A percentile compares a stretch with the other conserved stretches of the same genome.
phyloP scores from a whole-genome alignment of 163 green algal species.

The Trebouxiophyceae sp. region DNA sequence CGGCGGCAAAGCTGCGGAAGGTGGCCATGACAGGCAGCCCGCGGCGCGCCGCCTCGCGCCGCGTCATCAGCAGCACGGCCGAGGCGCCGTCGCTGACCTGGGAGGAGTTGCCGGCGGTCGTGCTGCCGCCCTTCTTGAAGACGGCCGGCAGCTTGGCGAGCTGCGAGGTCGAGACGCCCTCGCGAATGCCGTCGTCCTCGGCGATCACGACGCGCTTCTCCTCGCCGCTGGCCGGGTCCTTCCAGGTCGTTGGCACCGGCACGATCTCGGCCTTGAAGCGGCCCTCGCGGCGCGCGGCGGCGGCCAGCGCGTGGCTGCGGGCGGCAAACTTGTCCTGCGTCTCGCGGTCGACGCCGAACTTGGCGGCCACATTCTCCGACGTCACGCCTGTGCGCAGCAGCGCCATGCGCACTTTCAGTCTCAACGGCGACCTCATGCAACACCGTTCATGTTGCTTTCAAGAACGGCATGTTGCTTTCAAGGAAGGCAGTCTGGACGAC shows the following conservation, averaged over 20 bases:
- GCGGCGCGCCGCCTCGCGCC: slow-evolving; percentile 67
- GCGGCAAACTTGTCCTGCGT: slow-evolving; percentile 87
- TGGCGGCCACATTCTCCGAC: slow-evolving; percentile 93
- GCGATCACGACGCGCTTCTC: slow-evolving; percentile 66
- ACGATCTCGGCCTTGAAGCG: slow-evolving; percentile 96
- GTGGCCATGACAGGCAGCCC: slow-evolving; percentile 81
- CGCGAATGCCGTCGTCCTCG: slow-evolving; percentile 90
- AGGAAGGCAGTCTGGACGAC: no score
- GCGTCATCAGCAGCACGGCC: slow-evolving; percentile 87
- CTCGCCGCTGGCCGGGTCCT: slow-evolving; percentile 74
- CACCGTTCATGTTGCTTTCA: no score
- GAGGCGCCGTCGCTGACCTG: slow-evolving; percentile 93
- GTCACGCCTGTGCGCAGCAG: slow-evolving; percentile 83
- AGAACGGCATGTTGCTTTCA: no score
- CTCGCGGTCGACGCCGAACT: slow-evolving; percentile 71
- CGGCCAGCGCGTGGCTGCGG: slow-evolving; percentile 77
- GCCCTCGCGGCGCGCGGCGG: slow-evolving; percentile 58
- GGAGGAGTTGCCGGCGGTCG: slow-evolving; percentile 91
- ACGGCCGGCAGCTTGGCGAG: slow-evolving; percentile 72
- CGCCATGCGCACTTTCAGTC: no score
- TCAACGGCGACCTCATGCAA: no score
- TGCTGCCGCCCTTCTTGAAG: slow-evolving; percentile 95
- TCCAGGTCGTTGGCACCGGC: slow-evolving; percentile 83
- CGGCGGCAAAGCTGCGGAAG: slow-evolving; percentile 79
- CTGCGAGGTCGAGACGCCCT: slow-evolving; percentile 45